These are phyloP conservation scores for Bacidia gigantensis DNA, from an alignment of 495 filamentous ascomycete species.

Conservation along the genomic window DNA sequence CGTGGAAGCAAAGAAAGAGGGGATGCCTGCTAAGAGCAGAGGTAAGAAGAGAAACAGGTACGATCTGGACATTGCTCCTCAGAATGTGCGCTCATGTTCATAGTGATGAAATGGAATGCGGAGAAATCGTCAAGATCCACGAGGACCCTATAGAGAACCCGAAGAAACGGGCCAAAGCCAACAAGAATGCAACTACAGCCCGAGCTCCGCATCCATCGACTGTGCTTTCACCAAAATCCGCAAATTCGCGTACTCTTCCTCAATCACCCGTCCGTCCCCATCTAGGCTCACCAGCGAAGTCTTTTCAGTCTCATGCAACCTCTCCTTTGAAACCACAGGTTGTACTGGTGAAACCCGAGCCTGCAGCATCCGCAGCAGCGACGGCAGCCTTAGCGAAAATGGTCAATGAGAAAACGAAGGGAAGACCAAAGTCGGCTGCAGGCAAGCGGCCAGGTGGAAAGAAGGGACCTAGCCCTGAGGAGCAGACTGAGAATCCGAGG, in stretches of 20 bases:
- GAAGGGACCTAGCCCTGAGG: slow-evolving; percentile 25
- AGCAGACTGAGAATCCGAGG: slow-evolving; percentile 16
- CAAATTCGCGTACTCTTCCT: slow-evolving; percentile 57
- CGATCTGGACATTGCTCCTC: slow-evolving; percentile 4
- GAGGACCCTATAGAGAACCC: slow-evolving; percentile 38
- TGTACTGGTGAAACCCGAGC: slow-evolving; percentile 21
- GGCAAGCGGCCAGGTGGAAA: slow-evolving; percentile 19
- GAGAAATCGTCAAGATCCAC: slow-evolving; percentile 53
- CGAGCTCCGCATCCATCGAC: slow-evolving; percentile 29
- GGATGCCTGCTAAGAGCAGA: slow-evolving; percentile 10
- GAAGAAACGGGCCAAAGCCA: slow-evolving; percentile 41
- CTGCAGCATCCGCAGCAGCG: slow-evolving; percentile 22
- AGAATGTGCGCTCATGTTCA: slow-evolving; percentile 4
- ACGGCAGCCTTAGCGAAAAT: slow-evolving; percentile 16
- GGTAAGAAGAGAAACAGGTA: slow-evolving; percentile 49
- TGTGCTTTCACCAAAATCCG: slow-evolving; percentile 68
- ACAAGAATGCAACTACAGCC: slow-evolving; percentile 19
- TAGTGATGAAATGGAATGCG: slow-evolving; percentile 55
- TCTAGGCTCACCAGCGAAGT: slow-evolving; percentile 32
- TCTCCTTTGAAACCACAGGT: slow-evolving; percentile 41
- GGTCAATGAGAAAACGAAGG: slow-evolving; percentile 17
- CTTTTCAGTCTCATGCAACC: slow-evolving; percentile 36
- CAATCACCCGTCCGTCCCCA: slow-evolving; percentile 40
- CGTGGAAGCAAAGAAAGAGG: slow-evolving; percentile 8
- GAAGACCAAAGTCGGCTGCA: slow-evolving; percentile 18